Conservation (phyloP, 352 stramenopile genomes). For the Hyaloperonospora arabidopsidis region DNA sequence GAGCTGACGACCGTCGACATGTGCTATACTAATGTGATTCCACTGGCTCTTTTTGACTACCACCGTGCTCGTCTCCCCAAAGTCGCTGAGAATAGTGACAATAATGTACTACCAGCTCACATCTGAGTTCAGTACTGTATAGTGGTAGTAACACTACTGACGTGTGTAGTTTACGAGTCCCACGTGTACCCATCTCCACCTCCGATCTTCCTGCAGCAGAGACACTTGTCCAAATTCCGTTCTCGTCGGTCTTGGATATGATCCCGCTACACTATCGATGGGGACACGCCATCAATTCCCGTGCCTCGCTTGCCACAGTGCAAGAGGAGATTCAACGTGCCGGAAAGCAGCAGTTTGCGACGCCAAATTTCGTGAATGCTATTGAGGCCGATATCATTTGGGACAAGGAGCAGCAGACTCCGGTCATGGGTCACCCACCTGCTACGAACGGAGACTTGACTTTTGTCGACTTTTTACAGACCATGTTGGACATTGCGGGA, state of each 20-base stretch:
- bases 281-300: constrained; percentile 61
- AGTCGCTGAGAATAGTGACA: no score
- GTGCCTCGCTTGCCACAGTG: constrained; percentile 25
- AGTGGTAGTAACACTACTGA: no score
- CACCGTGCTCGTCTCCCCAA: no score
- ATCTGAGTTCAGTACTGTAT: no score
- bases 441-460: constrained; percentile 46
- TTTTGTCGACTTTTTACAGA: constrained; percentile 35
- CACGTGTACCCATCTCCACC: constrained; percentile 5
- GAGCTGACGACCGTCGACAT: no score
- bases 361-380: constrained; percentile 38
- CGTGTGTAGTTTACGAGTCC: no score
- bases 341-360: constrained; percentile 12
- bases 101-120: no score
- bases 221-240: background rate
- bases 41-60: no score
- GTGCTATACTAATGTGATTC: no score
- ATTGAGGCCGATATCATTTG: constrained; percentile 71
- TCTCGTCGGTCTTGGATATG: constrained; percentile 18
- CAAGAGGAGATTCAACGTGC: constrained; percentile 25
- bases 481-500: constrained; percentile 34
- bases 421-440: constrained; percentile 64
- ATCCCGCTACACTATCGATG: constrained; percentile 49
- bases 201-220: constrained; percentile 18
- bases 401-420: constrained; percentile 35